These are phyloP conservation scores for Geoglossum glabrum DNA, from an alignment of 495 filamentous ascomycete genomes.

Conservation along the genomic window DNA sequence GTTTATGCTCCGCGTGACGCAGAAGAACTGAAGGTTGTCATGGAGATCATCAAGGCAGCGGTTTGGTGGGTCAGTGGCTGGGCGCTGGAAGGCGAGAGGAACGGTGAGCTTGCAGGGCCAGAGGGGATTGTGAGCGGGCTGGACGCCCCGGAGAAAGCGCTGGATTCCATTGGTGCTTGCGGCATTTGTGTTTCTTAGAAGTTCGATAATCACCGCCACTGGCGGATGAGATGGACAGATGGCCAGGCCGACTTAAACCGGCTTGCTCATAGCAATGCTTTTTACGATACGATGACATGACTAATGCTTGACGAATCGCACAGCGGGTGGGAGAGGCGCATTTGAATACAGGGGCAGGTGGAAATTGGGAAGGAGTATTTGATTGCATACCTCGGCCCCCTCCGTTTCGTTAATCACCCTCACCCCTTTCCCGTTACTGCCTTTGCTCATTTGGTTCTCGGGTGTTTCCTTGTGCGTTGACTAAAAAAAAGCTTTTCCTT, in stretches of 20 bases:
- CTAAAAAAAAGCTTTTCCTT: no score
- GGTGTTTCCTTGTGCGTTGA: not conserved
- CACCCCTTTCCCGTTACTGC: not conserved
- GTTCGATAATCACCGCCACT: not conserved
- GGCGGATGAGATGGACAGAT: not conserved
- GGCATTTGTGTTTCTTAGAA: not conserved
- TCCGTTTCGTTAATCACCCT: not conserved
- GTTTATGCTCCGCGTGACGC: conserved; percentile 64
- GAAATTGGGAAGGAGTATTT: not conserved
- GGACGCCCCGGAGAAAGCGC: not conserved
- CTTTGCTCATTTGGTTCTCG: not conserved
- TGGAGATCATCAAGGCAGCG: conserved; percentile 51
- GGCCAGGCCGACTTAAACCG: not conserved
- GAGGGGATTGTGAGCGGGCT: not conserved
- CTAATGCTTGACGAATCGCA: not conserved
- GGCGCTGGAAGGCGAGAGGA: not conserved
- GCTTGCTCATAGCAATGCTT: not conserved
- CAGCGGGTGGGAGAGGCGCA: not conserved
- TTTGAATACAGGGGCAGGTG: not conserved
- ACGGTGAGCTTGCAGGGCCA: not conserved
- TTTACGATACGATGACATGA: not conserved
- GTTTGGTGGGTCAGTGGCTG: conserved; percentile 40
- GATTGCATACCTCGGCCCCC: not conserved
- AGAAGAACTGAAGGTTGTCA: conserved; percentile 44
- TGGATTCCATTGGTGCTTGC: not conserved